Evolutionary conservation across 2,329 filamentous ascomycete genomes (phyloP).

Genomic region (Septoria petroselini): DNA sequence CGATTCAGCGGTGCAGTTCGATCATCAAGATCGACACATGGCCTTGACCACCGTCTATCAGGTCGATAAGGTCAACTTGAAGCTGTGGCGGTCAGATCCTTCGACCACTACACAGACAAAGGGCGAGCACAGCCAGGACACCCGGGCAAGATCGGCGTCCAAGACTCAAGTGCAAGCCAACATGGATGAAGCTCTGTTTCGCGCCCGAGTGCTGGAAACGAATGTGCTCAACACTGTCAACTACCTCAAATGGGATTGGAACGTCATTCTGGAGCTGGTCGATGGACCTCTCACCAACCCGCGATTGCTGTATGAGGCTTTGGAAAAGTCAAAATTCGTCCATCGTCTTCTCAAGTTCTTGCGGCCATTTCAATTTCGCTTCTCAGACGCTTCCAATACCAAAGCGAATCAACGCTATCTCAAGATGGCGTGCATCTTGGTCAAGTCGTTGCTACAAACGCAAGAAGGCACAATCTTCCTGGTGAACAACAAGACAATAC

Average conservation of each 20-base stretch:
- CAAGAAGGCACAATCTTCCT: slow-evolving; percentile 81
- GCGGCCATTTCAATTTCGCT: slow-evolving; percentile 93
- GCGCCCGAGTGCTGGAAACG: slow-evolving; percentile 67
- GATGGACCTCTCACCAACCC: slow-evolving; percentile 89
- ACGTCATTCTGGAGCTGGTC: slow-evolving; percentile 82
- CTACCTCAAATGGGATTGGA: slow-evolving; percentile 96
- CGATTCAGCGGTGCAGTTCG: slow-evolving; percentile 68
- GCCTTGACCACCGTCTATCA: slow-evolving; percentile 93
- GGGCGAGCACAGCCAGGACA: slow-evolving; percentile 32
- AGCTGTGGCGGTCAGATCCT: slow-evolving; percentile 70
- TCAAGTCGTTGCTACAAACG: slow-evolving; percentile 82
- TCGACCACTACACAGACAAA: slow-evolving; percentile 23
- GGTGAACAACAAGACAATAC: slow-evolving; percentile 84
- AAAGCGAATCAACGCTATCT: slow-evolving; percentile 94
- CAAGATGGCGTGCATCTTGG: slow-evolving; percentile 79
- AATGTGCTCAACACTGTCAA: slow-evolving; percentile 86
- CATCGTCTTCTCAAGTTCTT: slow-evolving; percentile 94
- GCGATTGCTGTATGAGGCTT: slow-evolving; percentile 88
- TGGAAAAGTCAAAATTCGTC: slow-evolving; percentile 92
- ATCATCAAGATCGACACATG: slow-evolving; percentile 68
- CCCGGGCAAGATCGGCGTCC: slow-evolving; percentile 46
- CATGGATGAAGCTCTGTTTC: slow-evolving; percentile 63
- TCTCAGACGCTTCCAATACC: slow-evolving; percentile 84
- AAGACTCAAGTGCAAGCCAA: slow-evolving; percentile 58
- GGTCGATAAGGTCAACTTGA: slow-evolving; percentile 94